These are phyloP conservation scores for Sophora flavescens DNA, from an alignment of 306 rosid species.

Conservation along the genomic window DNA sequence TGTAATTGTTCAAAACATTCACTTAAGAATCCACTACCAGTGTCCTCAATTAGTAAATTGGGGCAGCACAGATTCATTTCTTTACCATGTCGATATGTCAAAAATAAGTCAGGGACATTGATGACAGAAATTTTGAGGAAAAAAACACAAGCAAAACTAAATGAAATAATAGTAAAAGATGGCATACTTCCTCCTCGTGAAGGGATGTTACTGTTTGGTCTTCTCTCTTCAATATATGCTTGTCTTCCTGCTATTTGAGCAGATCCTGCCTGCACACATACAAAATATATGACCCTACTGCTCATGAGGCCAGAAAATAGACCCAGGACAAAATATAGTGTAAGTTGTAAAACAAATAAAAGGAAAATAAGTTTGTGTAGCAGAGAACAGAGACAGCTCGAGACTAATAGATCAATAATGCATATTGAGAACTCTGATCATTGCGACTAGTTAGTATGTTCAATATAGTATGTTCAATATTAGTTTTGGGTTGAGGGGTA, in stretches of 20 bases:
- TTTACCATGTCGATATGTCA: not conserved
- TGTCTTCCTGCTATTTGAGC: constrained; percentile 85
- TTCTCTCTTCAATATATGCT: constrained; percentile 93
- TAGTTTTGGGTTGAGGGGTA: not conserved
- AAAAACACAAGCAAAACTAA: not conserved
- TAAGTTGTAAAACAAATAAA: not conserved
- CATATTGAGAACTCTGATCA: not conserved
- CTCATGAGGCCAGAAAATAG: constrained; percentile 1
- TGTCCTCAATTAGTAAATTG: not conserved
- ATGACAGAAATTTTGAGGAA: not conserved
- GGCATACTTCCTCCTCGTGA: constrained; percentile 84
- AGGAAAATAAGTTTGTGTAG: not conserved
- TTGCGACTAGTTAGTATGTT: constrained; percentile 15
- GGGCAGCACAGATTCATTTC: not conserved
- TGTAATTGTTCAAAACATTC: constrained; percentile 7
- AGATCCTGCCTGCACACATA: constrained; percentile 67
- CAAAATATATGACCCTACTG: constrained; percentile 31
- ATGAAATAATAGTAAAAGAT: not conserved
- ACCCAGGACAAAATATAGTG: not conserved
- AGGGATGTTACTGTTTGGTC: constrained; percentile 86
- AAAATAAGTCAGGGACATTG: not conserved
- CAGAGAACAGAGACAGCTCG: not conserved
- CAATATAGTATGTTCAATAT: not conserved
- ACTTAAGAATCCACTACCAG: constrained; percentile 8
- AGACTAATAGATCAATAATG: not conserved